Percentiles rank a stretch among this genome's conserved stretches.
These are phyloP conservation scores for Irpex sp. DNA, from an alignment of 1,284 basidiomycete species.

Conservation along the genomic window DNA sequence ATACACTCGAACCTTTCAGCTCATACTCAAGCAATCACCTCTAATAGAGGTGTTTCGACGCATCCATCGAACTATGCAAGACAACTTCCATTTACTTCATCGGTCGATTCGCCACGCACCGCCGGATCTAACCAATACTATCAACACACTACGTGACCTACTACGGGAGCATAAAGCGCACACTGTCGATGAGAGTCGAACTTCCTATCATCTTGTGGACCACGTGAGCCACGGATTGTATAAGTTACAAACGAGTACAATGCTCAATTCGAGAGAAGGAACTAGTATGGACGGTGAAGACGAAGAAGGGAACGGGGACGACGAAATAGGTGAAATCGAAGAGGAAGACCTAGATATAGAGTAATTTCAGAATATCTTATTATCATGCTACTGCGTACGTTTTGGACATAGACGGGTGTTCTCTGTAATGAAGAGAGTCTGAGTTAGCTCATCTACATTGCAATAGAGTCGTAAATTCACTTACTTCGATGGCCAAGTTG, in stretches of 20 bases:
- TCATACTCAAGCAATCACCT: conserved; percentile 28
- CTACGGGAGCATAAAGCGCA: conserved; percentile 22
- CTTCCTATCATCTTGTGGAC: background rate
- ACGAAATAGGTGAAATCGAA: background rate
- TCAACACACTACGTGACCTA: conserved; percentile 18
- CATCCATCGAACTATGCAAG: conserved; percentile 20
- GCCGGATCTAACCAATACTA: conserved; percentile 27
- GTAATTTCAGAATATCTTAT: too few species aligned
- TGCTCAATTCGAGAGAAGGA: too few species aligned
- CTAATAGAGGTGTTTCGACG: conserved; percentile 28
- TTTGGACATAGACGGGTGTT: too few species aligned
- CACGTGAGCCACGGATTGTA: background rate
- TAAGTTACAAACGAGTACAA: background rate
- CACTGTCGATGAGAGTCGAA: conserved; percentile 15
- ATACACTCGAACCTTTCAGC: conserved; percentile 17
- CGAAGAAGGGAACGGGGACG: too few species aligned
- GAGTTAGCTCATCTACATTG: too few species aligned
- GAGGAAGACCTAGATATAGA: background rate
- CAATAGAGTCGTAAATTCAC: too few species aligned
- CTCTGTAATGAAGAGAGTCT: too few species aligned
- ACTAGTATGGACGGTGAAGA: too few species aligned
- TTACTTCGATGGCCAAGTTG: too few species aligned
- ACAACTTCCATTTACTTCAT: conserved; percentile 24
- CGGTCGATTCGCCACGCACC: conserved; percentile 23
- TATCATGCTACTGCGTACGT: too few species aligned